phyloP scores from a whole-genome alignment of 345 rosid genomes.

The Eucalyptus marginata region DNA sequence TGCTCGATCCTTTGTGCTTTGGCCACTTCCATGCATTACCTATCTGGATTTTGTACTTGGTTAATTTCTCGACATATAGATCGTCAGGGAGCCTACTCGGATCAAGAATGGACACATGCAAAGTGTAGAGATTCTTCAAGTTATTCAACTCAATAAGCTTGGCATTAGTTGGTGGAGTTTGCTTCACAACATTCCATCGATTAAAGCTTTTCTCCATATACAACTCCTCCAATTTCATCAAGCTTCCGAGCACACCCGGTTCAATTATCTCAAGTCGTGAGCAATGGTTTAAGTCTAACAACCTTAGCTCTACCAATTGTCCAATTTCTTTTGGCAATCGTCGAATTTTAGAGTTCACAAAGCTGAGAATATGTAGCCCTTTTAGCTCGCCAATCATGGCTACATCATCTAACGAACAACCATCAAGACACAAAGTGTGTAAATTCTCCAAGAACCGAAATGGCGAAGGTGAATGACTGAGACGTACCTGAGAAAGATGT shows the following conservation, averaged over 20 bases:
- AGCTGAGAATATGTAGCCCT: background rate
- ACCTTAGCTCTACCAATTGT: background rate
- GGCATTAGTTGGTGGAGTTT: background rate
- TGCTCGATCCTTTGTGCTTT: fast-evolving
- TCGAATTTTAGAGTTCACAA: background rate
- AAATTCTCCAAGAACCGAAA: no score
- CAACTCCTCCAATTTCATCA: background rate
- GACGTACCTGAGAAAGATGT: background rate
- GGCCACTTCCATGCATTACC: fast-evolving
- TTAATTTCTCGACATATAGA: no score
- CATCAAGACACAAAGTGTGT: background rate
- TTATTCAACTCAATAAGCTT: background rate
- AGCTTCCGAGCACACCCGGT: background rate
- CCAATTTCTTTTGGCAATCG: background rate
- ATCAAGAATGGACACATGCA: background rate
- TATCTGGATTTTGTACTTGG: background rate
- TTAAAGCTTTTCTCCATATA: background rate
- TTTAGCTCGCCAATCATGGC: background rate
- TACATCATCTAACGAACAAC: background rate
- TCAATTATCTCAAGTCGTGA: background rate
- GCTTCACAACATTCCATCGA: background rate
- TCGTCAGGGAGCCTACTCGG: fast-evolving
- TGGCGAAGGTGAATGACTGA: fast-evolving
- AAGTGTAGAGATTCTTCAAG: no score
- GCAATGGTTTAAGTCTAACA: background rate